phyloP scores from a whole-genome alignment of 2,329 filamentous ascomycete species.

The Aureobasidium sp. region DNA sequence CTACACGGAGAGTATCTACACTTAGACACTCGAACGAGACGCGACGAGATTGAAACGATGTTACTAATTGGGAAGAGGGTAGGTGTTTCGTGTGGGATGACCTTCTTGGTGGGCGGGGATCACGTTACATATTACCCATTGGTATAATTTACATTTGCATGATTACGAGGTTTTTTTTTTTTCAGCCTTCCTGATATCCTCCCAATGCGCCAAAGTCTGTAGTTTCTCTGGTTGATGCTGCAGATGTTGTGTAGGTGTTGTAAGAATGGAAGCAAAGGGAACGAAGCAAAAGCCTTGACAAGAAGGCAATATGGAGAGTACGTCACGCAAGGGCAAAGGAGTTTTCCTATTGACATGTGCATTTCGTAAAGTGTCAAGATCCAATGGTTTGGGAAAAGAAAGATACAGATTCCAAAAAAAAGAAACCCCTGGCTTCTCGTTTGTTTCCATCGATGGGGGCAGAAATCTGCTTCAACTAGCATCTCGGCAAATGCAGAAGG shows the following conservation, averaged over 20 bases:
- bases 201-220: neutral
- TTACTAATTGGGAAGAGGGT: neutral
- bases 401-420: neutral
- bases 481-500: neutral
- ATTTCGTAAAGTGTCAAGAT: neutral
- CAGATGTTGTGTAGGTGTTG: no score
- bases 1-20: slow-evolving; percentile 81
- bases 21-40: slow-evolving; percentile 33
- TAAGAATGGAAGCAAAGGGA: no score
- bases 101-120: neutral
- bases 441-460: no score
- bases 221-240: no score
- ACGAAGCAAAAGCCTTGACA: neutral
- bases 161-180: neutral
- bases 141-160: neutral
- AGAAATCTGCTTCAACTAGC: neutral
- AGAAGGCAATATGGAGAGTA: neutral
- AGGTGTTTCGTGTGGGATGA: neutral
- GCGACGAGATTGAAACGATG: neutral
- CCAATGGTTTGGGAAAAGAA: neutral
- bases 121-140: neutral
- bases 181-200: neutral
- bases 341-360: neutral
- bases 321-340: neutral
- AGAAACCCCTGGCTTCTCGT: no score